Conservation (phyloP, 257 asterid genomes). For the Salvia rosmarinus region DNA sequence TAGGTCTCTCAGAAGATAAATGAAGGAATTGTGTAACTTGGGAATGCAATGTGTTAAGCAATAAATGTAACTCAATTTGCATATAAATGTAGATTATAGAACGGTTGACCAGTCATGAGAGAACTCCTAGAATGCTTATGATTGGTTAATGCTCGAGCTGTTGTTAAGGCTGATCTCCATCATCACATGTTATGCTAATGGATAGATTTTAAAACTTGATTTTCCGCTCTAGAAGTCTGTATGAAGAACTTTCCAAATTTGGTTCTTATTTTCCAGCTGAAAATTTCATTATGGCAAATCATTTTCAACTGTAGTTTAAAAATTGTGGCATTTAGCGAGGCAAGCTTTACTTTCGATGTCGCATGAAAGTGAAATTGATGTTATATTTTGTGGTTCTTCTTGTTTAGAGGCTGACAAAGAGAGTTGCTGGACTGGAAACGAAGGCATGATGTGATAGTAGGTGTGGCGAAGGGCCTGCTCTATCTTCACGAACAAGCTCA, state of each 20-base stretch:
- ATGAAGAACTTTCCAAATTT: neutral
- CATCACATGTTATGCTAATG: neutral
- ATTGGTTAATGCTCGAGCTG: neutral
- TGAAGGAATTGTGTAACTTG: neutral
- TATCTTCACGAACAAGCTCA: conserved; percentile 94
- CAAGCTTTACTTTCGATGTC: conserved; percentile 21
- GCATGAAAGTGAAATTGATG: conserved; percentile 24
- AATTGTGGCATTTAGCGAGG: conserved; percentile 18
- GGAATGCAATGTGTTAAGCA: no score
- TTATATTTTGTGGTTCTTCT: conserved; percentile 30
- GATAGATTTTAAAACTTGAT: neutral
- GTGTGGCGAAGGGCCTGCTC: conserved; percentile 80
- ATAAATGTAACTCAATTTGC: neutral
- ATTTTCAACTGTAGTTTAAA: neutral
- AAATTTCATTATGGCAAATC: neutral
- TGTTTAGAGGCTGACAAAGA: conserved; percentile 55
- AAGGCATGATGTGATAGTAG: conserved; percentile 71
- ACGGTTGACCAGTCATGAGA: neutral
- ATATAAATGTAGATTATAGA: neutral
- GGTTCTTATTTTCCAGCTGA: neutral
- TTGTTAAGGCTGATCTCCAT: neutral
- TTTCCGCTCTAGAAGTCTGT: neutral
- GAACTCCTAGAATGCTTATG: neutral
- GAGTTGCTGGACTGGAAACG: conserved; percentile 72
- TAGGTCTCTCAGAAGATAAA: neutral